These are phyloP conservation scores for Lachancea mirantina DNA, from an alignment of 805 yeast species.

Conservation along the genomic window DNA sequence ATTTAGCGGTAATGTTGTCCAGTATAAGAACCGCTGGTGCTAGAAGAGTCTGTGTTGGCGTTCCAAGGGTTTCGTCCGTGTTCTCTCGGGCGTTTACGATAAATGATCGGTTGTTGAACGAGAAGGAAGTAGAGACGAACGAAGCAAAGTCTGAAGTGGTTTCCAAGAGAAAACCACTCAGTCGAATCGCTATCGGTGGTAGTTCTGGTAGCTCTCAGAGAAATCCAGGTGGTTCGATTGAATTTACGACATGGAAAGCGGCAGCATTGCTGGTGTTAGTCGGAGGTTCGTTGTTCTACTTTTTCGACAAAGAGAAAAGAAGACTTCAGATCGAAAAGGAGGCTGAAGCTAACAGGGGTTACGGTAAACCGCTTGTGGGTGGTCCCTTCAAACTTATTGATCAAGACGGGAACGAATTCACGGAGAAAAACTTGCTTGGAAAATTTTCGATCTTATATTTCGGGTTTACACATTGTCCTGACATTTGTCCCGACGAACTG, in stretches of 20 bases:
- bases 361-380: constrained; percentile 90
- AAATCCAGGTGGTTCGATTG: constrained; percentile 35
- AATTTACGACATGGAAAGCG: constrained; percentile 82
- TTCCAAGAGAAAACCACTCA: constrained; percentile 51
- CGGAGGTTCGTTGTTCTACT: constrained; percentile 66
- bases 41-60: too few species aligned
- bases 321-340: constrained; percentile 66
- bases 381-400: constrained; percentile 78
- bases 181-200: constrained; percentile 75
- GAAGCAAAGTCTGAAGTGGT: too few species aligned
- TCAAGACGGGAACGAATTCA: constrained; percentile 62
- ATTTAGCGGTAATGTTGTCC: too few species aligned
- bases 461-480: constrained; percentile 97
- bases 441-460: constrained; percentile 83
- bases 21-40: too few species aligned
- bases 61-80: too few species aligned
- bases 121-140: too few species aligned
- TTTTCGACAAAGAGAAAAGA: constrained; percentile 70
- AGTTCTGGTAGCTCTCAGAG: constrained; percentile 27
- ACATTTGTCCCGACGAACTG: constrained; percentile 95
- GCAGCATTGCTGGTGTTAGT: constrained; percentile 55
- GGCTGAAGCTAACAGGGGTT: constrained; percentile 78
- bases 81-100: too few species aligned
- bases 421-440: constrained; percentile 68
- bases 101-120: too few species aligned